Base-by-base conservation (phyloP, 2,329 filamentous ascomycete species). In the Cercospora sp. region DNA sequence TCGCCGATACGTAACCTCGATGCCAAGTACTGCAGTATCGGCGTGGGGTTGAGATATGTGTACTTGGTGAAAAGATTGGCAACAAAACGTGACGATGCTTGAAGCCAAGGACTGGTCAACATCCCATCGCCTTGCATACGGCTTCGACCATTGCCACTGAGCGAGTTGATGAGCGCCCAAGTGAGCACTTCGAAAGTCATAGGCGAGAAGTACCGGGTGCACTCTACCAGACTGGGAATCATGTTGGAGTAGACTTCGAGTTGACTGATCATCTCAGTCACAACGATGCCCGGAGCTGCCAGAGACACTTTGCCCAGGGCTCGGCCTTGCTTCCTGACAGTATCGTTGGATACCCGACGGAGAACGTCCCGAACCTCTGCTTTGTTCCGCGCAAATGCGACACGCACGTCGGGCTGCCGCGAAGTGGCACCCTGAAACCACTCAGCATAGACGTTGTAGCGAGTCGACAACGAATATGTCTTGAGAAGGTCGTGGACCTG, bases 201-300 rank as follows among this genome's bases (percentile, higher is more conserved):
- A 65, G 92, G 89, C 1, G 94, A 97, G 74, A 98, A 97, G 78
- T 97, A 97, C 74, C 92, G 90, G 45, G 92, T 93, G 76, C 94
- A 97, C 77, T 97, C 93, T 13, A 98, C 94, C 69, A 99, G 92
- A 5, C 93, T 92, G 70, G 97, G 92, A 66, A 97, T 97, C 69
- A 99, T 86, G 77, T 98, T 99, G 77, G 91, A 91, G 78, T 99
- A 99, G 0, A 91, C 90, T 79, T 99, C 94, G 68, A 97, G 92
- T 79, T 97, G 94, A 70, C 90, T 90, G 67, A 99, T 88, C 6
- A 94, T 93, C 66, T 94, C 91, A 75, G 89, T 89, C 82, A 97
- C 97, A 26, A 98, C 94, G 66, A 97, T 87, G 28, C 94, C 94
- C 1, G 95, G 96, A 53, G 93, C 95, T 1, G 93, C 90, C 75